Base-by-base conservation (phyloP, 192 early-diverging fungal genomes). In the Geosiphon pyriformis region DNA sequence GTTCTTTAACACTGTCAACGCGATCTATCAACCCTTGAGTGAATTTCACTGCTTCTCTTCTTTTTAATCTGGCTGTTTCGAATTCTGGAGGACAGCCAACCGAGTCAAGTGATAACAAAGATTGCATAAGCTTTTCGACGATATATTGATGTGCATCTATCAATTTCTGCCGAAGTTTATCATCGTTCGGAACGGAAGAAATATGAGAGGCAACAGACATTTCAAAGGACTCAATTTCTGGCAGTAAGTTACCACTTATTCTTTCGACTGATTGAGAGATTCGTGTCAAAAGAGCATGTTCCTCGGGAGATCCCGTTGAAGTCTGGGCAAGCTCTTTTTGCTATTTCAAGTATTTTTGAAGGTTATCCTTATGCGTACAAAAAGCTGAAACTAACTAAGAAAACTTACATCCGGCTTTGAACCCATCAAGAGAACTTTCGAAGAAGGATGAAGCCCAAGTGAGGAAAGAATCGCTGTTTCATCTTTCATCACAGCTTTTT, bases 41-140 rank as follows among this genome's bases (percentile, higher is more conserved):
- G 34, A 79, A 66, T 67, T 80, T 76, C 37, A 95, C 92, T 3
- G 83, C 85, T 72, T 90, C 84, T 63, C 82, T 78, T 74, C 93
- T 73, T 73, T 83, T 86, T 72, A 80, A 70, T 49, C 93, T 71
- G 8, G 90, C 90, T 31, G 81, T 80, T 27, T 89, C 85, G 62
- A 89, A 85, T 1, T 85, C 88, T 8, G 83, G 76, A 54, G 83
- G 82, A 49, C 85, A 87, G 33, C 75, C 80, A 12, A 93, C 86
- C 2, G 83, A 79, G 71, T 95, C 93, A 26, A 95, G 69, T 29
- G 85, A 82, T 10, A 95, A 68, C 54, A 95, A 68, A 6, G 80
- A 74, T 78, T 95, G 92, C 80, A 95, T 80, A 23, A 95, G 74
- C 59, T 81, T 72, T 74, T 95, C 93, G 35, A 82, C 83, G 31